These are phyloP conservation scores for Lactarius hatsudake DNA, from an alignment of 768 basidiomycete genomes.

Conservation along the genomic window DNA sequence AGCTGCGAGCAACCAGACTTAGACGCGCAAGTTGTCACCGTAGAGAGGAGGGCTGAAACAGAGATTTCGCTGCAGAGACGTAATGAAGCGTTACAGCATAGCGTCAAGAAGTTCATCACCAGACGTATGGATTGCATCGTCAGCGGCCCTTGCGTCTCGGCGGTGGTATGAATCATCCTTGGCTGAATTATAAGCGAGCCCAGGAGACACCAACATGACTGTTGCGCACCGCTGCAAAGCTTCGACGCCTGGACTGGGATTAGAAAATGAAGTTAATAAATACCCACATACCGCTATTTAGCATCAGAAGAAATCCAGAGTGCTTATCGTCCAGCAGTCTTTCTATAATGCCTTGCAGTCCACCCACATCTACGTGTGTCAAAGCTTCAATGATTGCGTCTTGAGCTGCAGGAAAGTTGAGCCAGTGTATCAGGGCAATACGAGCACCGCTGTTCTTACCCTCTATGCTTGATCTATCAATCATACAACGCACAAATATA, in stretches of 20 bases:
- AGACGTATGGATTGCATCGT: conserved; percentile 6
- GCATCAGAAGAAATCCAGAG: conserved; percentile 9
- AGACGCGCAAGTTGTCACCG: conserved; percentile 2
- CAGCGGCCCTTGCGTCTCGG: background rate
- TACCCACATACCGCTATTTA: conserved; percentile 11
- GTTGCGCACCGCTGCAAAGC: conserved; percentile 9
- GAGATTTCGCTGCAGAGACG: background rate
- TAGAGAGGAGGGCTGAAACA: conserved; percentile 4
- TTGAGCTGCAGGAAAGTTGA: conserved; percentile 1
- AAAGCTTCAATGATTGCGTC: conserved; percentile 14
- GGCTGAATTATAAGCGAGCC: background rate
- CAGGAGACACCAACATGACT: background rate
- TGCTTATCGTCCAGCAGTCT: conserved; percentile 10
- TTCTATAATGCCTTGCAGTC: conserved; percentile 10
- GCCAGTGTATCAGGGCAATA: background rate
- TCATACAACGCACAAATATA: conserved; percentile 16
- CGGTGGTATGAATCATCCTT: background rate
- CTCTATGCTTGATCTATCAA: background rate
- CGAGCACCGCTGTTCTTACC: background rate
- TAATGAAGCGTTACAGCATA: conserved; percentile 7
- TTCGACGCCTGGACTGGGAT: conserved; percentile 8
- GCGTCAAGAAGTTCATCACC: conserved; percentile 19
- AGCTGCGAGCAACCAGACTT: conserved; percentile 1
- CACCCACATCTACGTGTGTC: conserved; percentile 4
- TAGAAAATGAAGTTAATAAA: background rate